Evolutionary conservation across 768 basidiomycete species (phyloP), one percentile per base, ranked within the genome.

Genomic region (Omphalotus guepiniiformis): DNA sequence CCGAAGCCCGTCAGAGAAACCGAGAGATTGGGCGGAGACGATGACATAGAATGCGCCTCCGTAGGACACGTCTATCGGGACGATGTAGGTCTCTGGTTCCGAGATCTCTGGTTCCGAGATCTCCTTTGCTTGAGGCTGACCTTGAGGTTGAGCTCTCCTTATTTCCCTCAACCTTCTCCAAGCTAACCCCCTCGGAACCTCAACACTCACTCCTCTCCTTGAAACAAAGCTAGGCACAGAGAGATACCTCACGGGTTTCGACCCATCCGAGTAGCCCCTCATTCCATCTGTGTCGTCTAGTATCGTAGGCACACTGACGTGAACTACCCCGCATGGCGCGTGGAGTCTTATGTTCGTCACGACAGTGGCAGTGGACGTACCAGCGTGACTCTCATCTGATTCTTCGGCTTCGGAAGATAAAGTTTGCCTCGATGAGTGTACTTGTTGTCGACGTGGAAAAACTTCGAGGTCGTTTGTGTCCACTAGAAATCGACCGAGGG

Each of bases 21-120:
- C 70, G 19, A 71, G 61, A 53, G 62, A 66, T 19, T 48, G 30
- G 6, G 61, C 64, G 2, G 59, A 55, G 7, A 70, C 68, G 39
- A 71, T 57, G 15, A 60, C 68, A 51, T 71, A 71, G 60, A 66
- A 71, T 25, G 69, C 68, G 5, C 69, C 69, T 19, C 68, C 69
- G 36, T 65, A 71, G 22, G 66, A 60, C 42, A 71, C 55, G 49
- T 69, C 67, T 4, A 70, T 52, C 21, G 29, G 52, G 11, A 71
- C 59, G 26, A 19, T 3, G 27, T 41, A 41, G 39, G 50, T 50
- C 15, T 49, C 44, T 2, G 43, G 38, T 25, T 30, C 52, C 9
- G 39, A 21, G 34, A 66, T 48, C 34, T 56, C 51, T 12, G n/a
- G 15, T 9, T 9, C 30, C 30, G 30, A 26, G 22, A 26, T 15